Percentiles rank a stretch among this genome's conserved stretches.
These are phyloP conservation scores for Nicotiana sylvestris DNA, from an alignment of 257 asterid genomes.

Conservation along the genomic window DNA sequence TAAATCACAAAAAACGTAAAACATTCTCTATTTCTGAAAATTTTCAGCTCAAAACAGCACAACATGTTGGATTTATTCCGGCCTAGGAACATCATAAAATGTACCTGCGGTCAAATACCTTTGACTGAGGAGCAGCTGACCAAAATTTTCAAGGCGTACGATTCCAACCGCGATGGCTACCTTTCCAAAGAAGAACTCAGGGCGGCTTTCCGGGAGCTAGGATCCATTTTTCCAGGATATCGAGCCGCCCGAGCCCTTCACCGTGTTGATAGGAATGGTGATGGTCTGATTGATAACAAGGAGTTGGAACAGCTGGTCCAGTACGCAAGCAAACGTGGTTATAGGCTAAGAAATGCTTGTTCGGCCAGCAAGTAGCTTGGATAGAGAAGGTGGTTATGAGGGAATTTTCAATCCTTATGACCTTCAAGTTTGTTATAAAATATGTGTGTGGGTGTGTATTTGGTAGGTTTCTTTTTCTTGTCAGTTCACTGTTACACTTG, in stretches of 20 bases:
- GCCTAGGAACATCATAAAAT: not conserved
- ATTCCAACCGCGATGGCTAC: slow-evolving; percentile 5
- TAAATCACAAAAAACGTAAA: not conserved
- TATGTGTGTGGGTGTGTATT: not conserved
- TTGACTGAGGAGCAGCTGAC: not conserved
- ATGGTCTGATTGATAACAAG: slow-evolving; percentile 11
- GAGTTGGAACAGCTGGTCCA: slow-evolving; percentile 14
- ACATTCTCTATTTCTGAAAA: not conserved
- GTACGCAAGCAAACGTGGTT: slow-evolving; percentile 15
- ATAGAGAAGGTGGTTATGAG: not conserved
- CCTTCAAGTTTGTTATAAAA: not conserved
- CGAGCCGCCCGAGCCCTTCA: slow-evolving; percentile 9
- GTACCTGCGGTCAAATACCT: not conserved
- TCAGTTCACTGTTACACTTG: not conserved
- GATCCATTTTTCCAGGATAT: slow-evolving; percentile 11
- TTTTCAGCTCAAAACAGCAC: not conserved
- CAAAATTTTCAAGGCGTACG: not conserved
- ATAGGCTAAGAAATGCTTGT: not conserved
- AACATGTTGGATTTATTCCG: not conserved
- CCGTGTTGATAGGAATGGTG: slow-evolving; percentile 10
- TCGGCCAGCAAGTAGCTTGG: not conserved
- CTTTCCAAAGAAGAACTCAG: slow-evolving; percentile 12
- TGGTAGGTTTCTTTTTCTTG: not conserved
- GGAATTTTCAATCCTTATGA: not conserved
- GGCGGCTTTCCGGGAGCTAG: slow-evolving; percentile 13